Evolutionary conservation across 352 stramenopile species (phyloP).

Genomic region (Discostella stelligera): DNA sequence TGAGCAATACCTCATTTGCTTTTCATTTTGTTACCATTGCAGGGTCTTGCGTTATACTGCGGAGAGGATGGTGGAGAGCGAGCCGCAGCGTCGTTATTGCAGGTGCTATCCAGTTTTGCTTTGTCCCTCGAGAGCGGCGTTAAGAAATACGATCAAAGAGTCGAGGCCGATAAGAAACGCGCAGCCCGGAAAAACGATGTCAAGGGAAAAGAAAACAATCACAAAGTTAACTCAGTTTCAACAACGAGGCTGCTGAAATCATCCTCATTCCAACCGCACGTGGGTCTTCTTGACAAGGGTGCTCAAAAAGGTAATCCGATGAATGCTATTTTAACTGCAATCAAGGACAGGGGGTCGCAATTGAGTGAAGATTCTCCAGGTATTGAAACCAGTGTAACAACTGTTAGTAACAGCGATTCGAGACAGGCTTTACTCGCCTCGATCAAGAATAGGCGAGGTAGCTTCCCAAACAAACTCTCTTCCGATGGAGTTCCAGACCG

Average conservation of each 20-base stretch:
- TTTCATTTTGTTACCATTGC: background rate
- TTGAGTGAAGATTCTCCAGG: constrained; percentile 1
- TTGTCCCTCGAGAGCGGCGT: constrained; percentile 64
- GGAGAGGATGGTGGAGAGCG: constrained; percentile 70
- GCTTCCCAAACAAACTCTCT: constrained; percentile 2
- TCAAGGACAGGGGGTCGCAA: constrained; percentile 13
- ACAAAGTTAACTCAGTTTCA: constrained; percentile 2
- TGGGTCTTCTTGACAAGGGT: constrained; percentile 31
- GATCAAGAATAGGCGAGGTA: constrained; percentile 41
- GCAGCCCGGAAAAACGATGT: constrained; percentile 45
- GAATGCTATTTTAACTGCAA: constrained; percentile 22
- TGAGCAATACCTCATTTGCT: background rate
- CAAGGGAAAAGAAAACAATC: constrained; percentile 43
- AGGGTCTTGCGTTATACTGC: constrained; percentile 73
- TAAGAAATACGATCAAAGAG: constrained; percentile 70
- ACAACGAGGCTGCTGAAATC: constrained; percentile 29
- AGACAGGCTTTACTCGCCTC: constrained; percentile 39
- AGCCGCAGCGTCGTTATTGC: constrained; percentile 55
- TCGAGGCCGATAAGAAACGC: constrained; percentile 50
- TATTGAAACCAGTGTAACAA: constrained; percentile 2
- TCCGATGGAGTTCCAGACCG: constrained; percentile 32
- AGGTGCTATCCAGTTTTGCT: constrained; percentile 75
- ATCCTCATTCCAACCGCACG: constrained; percentile 46
- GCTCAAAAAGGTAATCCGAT: constrained; percentile 7
- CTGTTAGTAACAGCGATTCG: background rate